Evolutionary conservation across 148 eudicot genomes (phyloP).

Genomic region (Rhododendron kiyosumense): DNA sequence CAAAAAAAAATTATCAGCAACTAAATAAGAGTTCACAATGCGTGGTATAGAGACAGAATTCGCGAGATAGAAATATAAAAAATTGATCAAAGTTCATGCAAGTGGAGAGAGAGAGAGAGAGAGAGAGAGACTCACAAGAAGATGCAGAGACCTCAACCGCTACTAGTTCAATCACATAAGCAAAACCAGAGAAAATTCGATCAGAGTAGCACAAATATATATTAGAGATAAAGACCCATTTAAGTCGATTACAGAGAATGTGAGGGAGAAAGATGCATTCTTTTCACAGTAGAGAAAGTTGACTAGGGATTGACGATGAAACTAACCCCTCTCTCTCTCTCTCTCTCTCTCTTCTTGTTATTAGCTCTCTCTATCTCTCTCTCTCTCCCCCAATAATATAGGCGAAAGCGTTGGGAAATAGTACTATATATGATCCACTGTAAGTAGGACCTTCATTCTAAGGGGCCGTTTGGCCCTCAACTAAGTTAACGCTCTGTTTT

Average conservation of each 20-base stretch:
- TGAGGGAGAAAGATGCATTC: neutral
- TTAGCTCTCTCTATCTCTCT: neutral
- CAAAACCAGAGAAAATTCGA: neutral
- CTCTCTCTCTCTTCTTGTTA: neutral
- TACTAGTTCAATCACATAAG: neutral
- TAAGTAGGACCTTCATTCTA: neutral
- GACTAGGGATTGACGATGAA: constrained; percentile 4
- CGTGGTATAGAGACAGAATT: neutral
- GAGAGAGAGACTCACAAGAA: constrained; percentile 6
- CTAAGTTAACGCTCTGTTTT: neutral
- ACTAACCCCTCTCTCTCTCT: neutral
- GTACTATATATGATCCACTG: neutral
- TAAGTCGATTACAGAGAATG: neutral
- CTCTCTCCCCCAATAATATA: neutral
- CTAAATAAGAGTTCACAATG: neutral
- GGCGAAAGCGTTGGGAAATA: neutral
- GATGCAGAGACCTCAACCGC: constrained; percentile 6
- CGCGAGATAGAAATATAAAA: neutral
- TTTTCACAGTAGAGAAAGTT: neutral
- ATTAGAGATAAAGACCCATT: too few relatives aligned
- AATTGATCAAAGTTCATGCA: neutral
- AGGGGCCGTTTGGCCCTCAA: neutral
- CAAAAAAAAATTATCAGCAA: neutral
- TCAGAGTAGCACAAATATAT: too few relatives aligned
- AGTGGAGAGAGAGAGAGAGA: neutral